Conservation (phyloP, 306 rosid genomes). For the Geum urbanum region DNA sequence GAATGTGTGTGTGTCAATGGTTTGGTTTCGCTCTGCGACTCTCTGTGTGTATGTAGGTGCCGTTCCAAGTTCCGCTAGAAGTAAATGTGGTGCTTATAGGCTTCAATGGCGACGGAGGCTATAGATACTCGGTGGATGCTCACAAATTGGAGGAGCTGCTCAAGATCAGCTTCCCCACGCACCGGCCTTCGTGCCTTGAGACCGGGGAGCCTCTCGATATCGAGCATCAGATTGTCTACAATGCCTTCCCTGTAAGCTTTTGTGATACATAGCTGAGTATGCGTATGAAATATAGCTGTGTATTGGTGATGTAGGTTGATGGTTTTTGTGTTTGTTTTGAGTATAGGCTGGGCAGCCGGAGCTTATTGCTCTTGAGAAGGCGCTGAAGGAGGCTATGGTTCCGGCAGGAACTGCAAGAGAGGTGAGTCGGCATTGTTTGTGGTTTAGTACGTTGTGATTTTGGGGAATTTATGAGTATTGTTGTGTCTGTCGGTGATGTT, state of each 20-base stretch:
- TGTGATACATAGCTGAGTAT: background rate
- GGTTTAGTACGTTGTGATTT: slow-evolving; percentile 5
- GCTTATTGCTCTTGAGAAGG: slow-evolving; percentile 80
- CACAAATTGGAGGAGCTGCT: slow-evolving; percentile 74
- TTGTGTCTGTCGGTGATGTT: slow-evolving; percentile 13
- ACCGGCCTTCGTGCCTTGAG: slow-evolving; percentile 83
- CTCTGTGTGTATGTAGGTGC: slow-evolving; percentile 48
- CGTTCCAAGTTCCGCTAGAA: slow-evolving; percentile 94
- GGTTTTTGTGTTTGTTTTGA: background rate
- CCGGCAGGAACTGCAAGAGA: slow-evolving; percentile 85
- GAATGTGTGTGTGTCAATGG: background rate
- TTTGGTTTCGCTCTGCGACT: too few species aligned
- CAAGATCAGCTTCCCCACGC: slow-evolving; percentile 66
- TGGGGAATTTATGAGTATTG: background rate
- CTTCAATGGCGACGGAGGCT: slow-evolving; percentile 78
- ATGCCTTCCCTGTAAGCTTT: slow-evolving; percentile 64
- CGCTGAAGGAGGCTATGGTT: slow-evolving; percentile 78
- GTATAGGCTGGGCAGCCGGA: slow-evolving; percentile 87
- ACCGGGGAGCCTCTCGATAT: slow-evolving; percentile 87
- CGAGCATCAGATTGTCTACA: slow-evolving; percentile 77
- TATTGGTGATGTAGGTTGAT: background rate
- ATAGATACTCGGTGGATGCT: slow-evolving; percentile 53
- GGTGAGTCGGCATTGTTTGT: slow-evolving; percentile 37
- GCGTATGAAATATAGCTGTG: background rate
- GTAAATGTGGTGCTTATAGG: slow-evolving; percentile 86